These are phyloP conservation scores for Talaromyces thailandensis DNA, from an alignment of 495 filamentous ascomycete species.

Conservation along the genomic window DNA sequence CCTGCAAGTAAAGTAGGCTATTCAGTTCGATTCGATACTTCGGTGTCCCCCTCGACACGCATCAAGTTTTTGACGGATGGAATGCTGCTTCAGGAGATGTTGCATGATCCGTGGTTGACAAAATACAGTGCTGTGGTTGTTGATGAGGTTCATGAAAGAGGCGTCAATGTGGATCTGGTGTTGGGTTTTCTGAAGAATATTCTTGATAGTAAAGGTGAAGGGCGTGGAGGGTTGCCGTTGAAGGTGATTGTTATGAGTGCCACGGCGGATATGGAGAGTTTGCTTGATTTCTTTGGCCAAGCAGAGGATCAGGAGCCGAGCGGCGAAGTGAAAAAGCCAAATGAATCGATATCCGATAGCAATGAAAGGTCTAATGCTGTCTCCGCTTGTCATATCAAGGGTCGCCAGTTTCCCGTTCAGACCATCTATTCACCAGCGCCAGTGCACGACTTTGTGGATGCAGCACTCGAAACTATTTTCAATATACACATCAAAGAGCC, in stretches of 20 bases:
- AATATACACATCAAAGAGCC: constrained; percentile 82
- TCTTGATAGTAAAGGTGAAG: constrained; percentile 44
- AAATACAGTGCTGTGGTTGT: constrained; percentile 87
- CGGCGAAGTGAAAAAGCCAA: neutral
- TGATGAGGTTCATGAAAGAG: constrained; percentile 95
- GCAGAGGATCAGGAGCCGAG: constrained; percentile 5
- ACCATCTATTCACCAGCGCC: constrained; percentile 67
- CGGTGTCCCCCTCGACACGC: constrained; percentile 58
- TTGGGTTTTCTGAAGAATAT: constrained; percentile 80
- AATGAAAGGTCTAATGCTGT: constrained; percentile 10
- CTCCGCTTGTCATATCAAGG: constrained; percentile 66
- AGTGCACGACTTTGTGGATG: constrained; percentile 75
- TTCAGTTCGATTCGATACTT: constrained; percentile 87
- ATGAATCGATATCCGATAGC: neutral
- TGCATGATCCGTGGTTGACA: constrained; percentile 72
- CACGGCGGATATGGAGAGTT: constrained; percentile 75
- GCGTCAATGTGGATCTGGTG: constrained; percentile 88
- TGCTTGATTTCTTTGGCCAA: constrained; percentile 65
- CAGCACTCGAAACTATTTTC: constrained; percentile 74
- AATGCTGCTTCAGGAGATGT: constrained; percentile 90
- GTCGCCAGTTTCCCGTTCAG: constrained; percentile 80
- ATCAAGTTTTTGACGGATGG: constrained; percentile 97
- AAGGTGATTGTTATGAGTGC: constrained; percentile 97
- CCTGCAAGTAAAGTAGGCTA: constrained; percentile 78
- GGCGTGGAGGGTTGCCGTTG: constrained; percentile 59